Evolutionary conservation across 2,329 filamentous ascomycete genomes (phyloP), one percentile per base, ranked within the genome.

Genomic region (Triangularia verruculosa): DNA sequence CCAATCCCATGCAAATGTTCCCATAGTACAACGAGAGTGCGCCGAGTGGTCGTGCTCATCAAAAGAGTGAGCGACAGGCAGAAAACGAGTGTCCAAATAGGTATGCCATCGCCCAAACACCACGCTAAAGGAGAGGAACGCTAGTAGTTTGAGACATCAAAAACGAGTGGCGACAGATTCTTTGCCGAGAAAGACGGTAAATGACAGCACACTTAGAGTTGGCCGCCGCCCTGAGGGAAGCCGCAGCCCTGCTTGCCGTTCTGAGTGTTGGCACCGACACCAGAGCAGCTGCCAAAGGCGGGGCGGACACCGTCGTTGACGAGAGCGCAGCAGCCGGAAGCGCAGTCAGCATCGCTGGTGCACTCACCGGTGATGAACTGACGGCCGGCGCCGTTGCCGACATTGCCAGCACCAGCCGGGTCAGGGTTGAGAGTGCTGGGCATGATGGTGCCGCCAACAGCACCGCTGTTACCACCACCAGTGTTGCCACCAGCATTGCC

Each of bases 361-460:
- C 73, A 74, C 59, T 68, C 71, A 52, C 72, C 72, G 1, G 68
- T 71, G 66, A 74, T 73, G 61, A 74, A 74, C 67, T 74, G 72
- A 9, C 25, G 25, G 27, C 66, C 71, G 8, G 67, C 34, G 25
- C 69, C 69, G 30, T 69, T 72, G 61, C 72, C 72, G 17, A 72
- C 71, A 61, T 72, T 73, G 57, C 59, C 61, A 5, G 72, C 73
- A 22, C 78, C 77, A 22, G 76, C 65, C 5, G 77, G 70, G 25
- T 72, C 72, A 24, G 61, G 65, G 15, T 47, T 30, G 12, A 24
- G 66, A 9, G 54, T 61, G 61, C 63, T 68, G 17, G 65, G 59
- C 58, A 61, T 22, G 58, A 64, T 22, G 15, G 62, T 61, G 17
- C 43, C 61, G 8, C 59, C 66, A 20, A 11, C 51, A 25, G 24